phyloP scores from a whole-genome alignment of 75 land plant genomes.

The Ceratopteris richardii region DNA sequence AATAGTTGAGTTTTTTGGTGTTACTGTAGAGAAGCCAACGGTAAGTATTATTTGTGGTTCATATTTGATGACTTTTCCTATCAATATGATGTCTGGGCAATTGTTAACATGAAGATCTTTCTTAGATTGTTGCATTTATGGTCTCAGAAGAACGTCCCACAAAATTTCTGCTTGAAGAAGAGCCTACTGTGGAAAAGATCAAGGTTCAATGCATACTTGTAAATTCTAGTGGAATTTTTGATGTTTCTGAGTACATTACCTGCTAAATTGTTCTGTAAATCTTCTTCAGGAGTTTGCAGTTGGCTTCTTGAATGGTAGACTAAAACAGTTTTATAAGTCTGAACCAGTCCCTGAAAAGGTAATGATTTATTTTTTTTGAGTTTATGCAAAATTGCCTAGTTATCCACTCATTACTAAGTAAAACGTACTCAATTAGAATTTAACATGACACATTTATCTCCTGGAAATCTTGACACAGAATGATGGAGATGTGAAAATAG shows the following conservation, averaged over 20 bases:
- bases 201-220: conserved; percentile 41
- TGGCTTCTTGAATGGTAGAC: conserved; percentile 66
- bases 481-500: conserved; percentile 92
- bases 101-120: too few relatives aligned
- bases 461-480: conserved; percentile 55
- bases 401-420: too few relatives aligned
- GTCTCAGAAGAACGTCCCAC: conserved; percentile 51
- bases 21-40: conserved; percentile 58
- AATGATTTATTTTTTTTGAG: conserved; percentile 2
- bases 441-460: too few relatives aligned
- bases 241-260: too few relatives aligned
- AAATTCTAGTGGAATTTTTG: too few relatives aligned
- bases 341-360: conserved; percentile 88
- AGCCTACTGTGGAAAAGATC: conserved; percentile 47
- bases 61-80: not conserved
- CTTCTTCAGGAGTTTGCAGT: conserved; percentile 56
- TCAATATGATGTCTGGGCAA: not conserved
- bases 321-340: conserved; percentile 74
- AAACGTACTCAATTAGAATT: too few relatives aligned
- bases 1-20: conserved; percentile 72
- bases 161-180: conserved; percentile 60
- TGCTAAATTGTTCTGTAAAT: too few relatives aligned
- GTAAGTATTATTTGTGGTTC: conserved; percentile 21
- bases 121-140: conserved; percentile 47
- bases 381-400: not conserved